Base-by-base conservation (phyloP, 768 basidiomycete genomes). In the Kwoniella botswanensis region DNA sequence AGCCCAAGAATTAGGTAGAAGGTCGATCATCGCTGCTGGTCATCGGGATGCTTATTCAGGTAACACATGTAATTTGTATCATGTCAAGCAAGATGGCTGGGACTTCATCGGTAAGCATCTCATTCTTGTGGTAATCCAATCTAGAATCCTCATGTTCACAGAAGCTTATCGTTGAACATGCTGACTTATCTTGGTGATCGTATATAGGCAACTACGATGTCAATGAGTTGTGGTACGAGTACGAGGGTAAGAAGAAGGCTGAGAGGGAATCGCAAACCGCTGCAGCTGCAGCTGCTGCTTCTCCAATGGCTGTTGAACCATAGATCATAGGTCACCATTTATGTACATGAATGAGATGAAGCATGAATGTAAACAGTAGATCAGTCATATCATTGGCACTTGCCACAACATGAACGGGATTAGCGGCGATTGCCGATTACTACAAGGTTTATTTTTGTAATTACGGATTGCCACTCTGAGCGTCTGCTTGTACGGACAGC, bases 61-160 rank as follows among this genome's bases (percentile, higher is more conserved):
- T 62, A 99, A 99, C 86, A 91, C 93, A 5, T 91, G 92, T 85
- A 99, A 98, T 85, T 86, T 99, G 50, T 99, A 93, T 82, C 94
- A 97, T 71, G 93, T 99, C 79, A 91, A 93, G 82, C 90, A 96
- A 83, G 88, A 92, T 69, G 96, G 96, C 5, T 99, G 97, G 97
- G 87, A 90, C 74, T 98, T 98, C 86, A 92, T 98, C 79, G 93
- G 94, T 94, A 79, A 26, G 26, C 26, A 26, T 26, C 26, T 26
- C 26, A 26, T 26, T 26, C 26, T 4, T 26, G 26, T 26, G 3
- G 1, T 4, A 3, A 3, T 26, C 1, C 3, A 26, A 3, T 26
- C 26, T 26, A 26, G 26, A 26, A 26, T 26, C 3, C 26, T 26
- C 3, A 4, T 3, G 26, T 26, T 4, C 26, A 26, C 26, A 26